phyloP scores from a whole-genome alignment of 257 asterid species.

The Fraxinus anomala region DNA sequence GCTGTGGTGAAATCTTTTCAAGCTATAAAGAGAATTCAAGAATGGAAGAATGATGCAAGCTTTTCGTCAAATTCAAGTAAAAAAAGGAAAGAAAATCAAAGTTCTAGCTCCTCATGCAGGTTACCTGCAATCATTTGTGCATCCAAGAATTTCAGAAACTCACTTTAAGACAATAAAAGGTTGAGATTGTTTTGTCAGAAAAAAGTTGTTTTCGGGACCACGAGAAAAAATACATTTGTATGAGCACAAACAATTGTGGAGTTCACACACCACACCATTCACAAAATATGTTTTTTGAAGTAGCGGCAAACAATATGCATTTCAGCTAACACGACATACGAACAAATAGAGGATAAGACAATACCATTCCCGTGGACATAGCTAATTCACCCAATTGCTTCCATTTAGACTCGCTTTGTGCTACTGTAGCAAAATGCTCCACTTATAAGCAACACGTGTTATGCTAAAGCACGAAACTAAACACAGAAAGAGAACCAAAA shows the following conservation, averaged over 20 bases:
- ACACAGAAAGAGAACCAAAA: constrained; percentile 7
- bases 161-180: constrained; percentile 1
- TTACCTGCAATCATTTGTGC: background rate
- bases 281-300: background rate
- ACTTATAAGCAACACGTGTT: constrained; percentile 17
- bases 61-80: constrained; percentile 3
- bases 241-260: background rate
- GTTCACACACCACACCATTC: background rate
- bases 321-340: constrained; percentile 4
- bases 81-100: background rate
- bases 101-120: background rate
- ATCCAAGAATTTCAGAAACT: constrained; percentile 3
- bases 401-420: constrained; percentile 87
- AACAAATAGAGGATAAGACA: constrained; percentile 18
- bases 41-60: background rate
- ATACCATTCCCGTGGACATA: constrained; percentile 90
- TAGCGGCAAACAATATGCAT: constrained; percentile 18
- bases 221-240: background rate
- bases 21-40: constrained; percentile 10
- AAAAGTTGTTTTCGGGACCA: background rate
- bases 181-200: background rate
- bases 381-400: constrained; percentile 98
- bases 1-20: constrained; percentile 83
- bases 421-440: constrained; percentile 37
- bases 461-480: constrained; percentile 13